Base-by-base conservation (phyloP, 164 flowering plant species). In the Umbellularia californica region DNA sequence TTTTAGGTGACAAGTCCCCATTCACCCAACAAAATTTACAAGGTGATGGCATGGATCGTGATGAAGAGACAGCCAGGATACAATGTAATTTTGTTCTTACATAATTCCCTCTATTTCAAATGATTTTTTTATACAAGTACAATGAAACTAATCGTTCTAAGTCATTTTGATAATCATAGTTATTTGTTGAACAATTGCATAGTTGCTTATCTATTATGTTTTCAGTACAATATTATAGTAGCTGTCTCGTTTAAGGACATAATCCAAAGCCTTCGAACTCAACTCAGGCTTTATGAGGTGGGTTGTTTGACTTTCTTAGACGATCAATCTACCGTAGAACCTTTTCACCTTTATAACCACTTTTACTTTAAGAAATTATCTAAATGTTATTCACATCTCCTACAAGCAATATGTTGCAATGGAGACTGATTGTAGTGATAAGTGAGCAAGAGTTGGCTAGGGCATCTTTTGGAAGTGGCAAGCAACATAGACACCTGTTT, bases 1-100 rank as follows among this genome's bases (percentile, higher is more conserved):
- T 94, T 28, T 80, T 95, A 70, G 99, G 98, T 2, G 99, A 95
- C 75, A 95, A 93, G 66, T 93, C 99, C 0, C 99, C 99, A 0
- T 93, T 90, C 80, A 89, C 97, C 2, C 99, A 93, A 76, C 94
- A 92, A 72, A 92, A 80, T 82, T 81, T 87, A 20, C 94, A 90
- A 77, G 96, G 92, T 20, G 93, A 88, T 74, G 91, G 84, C 23
- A 83, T 88, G 88, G 95, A 88, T 82, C 93, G 93, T 2, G 98
- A 93, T 27, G 99, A 95, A 77, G 99, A 95, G 82, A 89, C 99
- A 55, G 84, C 90, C 58, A 89, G 96, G 24, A 95, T 95, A 60
- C 99, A 93, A 80, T 90, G 99, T 91, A 75, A 65, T 82, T 41
- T 72, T 72, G 52, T 33, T 50, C 10, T 12, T 12, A 23, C 23